phyloP scores from a whole-genome alignment of 2,329 filamentous ascomycete species.

The Raffaelea arxii region DNA sequence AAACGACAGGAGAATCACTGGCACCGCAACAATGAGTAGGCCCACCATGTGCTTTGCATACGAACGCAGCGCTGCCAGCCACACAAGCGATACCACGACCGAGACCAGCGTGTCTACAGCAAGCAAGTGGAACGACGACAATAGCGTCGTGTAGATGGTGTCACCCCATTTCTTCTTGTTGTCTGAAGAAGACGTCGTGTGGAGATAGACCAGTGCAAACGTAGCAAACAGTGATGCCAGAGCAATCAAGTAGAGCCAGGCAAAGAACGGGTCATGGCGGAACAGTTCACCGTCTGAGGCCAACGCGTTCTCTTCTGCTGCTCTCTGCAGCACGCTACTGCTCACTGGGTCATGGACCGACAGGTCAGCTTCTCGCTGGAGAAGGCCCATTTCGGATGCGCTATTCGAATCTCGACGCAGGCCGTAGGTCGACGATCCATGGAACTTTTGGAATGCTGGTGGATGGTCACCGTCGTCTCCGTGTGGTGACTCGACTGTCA shows the following conservation, averaged over 20 bases:
- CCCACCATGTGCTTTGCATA: slow-evolving; percentile 81
- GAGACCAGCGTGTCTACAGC: slow-evolving; percentile 88
- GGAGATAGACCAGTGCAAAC: slow-evolving; percentile 80
- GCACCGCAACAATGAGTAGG: slow-evolving; percentile 73
- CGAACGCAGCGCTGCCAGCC: slow-evolving; percentile 79
- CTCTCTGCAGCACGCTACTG: slow-evolving; percentile 2
- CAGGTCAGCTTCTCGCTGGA: slow-evolving; percentile 21
- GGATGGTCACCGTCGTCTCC: slow-evolving; percentile 34
- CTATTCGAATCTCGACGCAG: slow-evolving; percentile 31
- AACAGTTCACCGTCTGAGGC: slow-evolving; percentile 59
- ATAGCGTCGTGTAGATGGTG: slow-evolving; percentile 85
- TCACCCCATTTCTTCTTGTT: slow-evolving; percentile 71
- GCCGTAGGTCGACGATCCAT: slow-evolving; percentile 24
- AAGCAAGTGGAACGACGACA: slow-evolving; percentile 79
- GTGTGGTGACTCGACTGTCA: slow-evolving; percentile 42
- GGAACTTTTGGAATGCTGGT: slow-evolving; percentile 54
- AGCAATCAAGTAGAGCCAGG: slow-evolving; percentile 77
- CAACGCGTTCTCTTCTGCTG: slow-evolving; percentile 35
- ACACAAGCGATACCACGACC: slow-evolving; percentile 75
- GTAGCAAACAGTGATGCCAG: slow-evolving; percentile 78
- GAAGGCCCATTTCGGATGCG: slow-evolving; percentile 38
- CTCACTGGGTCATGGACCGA: slow-evolving; percentile 34
- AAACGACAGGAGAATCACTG: slow-evolving; percentile 78
- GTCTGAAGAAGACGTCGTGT: slow-evolving; percentile 54
- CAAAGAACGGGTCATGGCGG: slow-evolving; percentile 83